Conservation (phyloP, 345 rosid species). For the Murraya paniculata region DNA sequence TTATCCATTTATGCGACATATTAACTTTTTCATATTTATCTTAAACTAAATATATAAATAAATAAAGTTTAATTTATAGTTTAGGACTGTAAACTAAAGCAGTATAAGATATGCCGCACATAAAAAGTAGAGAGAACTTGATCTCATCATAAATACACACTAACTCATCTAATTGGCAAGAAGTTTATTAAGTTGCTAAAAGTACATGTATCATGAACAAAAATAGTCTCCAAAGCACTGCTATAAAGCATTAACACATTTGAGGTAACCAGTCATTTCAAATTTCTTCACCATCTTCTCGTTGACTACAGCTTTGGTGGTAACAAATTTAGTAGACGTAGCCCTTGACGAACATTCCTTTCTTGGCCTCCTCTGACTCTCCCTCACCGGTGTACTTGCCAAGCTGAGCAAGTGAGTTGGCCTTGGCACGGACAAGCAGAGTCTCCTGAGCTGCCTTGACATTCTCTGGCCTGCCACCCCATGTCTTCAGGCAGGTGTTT, state of each 20-base stretch:
- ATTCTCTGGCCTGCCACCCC: slow-evolving; percentile 90
- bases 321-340: slow-evolving; percentile 51
- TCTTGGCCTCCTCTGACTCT: slow-evolving; percentile 91
- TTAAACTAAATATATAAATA: no score
- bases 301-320: slow-evolving; percentile 8
- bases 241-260: slow-evolving; percentile 33
- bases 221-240: slow-evolving; percentile 39
- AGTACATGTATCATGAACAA: slow-evolving; percentile 32
- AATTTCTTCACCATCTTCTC: slow-evolving; percentile 22
- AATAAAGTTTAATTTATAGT: no score
- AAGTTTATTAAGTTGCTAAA: slow-evolving; percentile 41
- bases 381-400: slow-evolving; percentile 90
- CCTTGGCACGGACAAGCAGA: slow-evolving; percentile 70
- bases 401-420: slow-evolving; percentile 94
- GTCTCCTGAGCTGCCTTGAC: slow-evolving; percentile 77
- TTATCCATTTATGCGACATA: no score
- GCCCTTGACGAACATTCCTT: slow-evolving; percentile 90
- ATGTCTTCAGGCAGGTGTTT: slow-evolving; percentile 89
- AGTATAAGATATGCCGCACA: neutral
- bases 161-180: slow-evolving; percentile 29
- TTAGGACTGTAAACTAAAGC: neutral
- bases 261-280: slow-evolving; percentile 11
- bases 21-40: no score
- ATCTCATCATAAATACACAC: slow-evolving; percentile 12
- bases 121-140: neutral